Evolutionary conservation across 2,329 filamentous ascomycete genomes (phyloP), one percentile per base, ranked within the genome.

Genomic region (Exophiala spinifera): DNA sequence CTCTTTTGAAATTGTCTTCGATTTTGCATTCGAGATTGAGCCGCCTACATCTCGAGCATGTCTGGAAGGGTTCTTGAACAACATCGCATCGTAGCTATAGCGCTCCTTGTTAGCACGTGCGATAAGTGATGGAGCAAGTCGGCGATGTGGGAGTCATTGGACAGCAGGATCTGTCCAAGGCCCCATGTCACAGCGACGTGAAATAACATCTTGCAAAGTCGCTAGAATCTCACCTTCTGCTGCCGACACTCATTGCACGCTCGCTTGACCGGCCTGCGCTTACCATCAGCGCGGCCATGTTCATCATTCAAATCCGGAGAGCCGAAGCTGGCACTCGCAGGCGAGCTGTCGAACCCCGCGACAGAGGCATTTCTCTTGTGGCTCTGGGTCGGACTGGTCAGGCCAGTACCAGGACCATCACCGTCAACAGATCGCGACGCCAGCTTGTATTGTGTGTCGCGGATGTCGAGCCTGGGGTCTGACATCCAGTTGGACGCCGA

Each of bases 181-280:
- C 28, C 28, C 3, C 28, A 31, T 31, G 3, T 10, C 3, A 10
- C 28, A 31, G 28, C 28, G 28, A 5, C 28, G 11, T 31, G 10
- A 10, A 31, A 31, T 10, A 31, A 5, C 28, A 31, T 31, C 28
- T 31, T 10, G 10, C 28, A 31, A 6, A 10, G 10, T 31, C 4
- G 7, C 19, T 46, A 34, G 46, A 39, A n/a, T 51, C 68, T 69
- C 61, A 86, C 84, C 76, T 87, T 87, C 65, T 87, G 84, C 69
- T 87, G 84, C 46, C 84, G 76, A 67, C 84, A 87, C 66, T 87
- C 83, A 67, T 86, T 86, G 68, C 84, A 87, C 17, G 84, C 84
- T 64, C 84, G 76, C 71, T 86, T 84, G 58, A 78, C 73, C 2
- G 76, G 76, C 72, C 54, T 76, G 73, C 58, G 75, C 74, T 40